Base-by-base conservation (phyloP, 306 rosid species). In the Erythrophleum fordii region DNA sequence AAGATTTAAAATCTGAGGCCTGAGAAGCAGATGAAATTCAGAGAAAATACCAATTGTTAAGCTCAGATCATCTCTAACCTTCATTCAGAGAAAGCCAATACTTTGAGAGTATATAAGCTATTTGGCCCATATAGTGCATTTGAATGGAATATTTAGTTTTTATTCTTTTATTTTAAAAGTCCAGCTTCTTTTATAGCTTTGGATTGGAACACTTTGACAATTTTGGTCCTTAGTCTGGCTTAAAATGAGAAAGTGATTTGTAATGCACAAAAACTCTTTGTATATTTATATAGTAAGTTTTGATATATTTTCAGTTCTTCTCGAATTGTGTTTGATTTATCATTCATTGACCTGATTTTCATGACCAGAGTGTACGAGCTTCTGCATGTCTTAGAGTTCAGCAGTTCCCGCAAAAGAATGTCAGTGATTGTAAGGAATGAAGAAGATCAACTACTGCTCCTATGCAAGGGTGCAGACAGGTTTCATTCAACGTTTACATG, bases 381-480 rank as follows among this genome's bases (percentile, higher is more conserved):
- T 83, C 91, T 92, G 82, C 92, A 91, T 18, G 85, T 92, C 88
- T 80, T 94, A 49, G 97, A 92, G 88, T 94, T 94, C 88, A 92
- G 91, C 77, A 94, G 97, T 81, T 81, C 92, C 51, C 97, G 98
- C 85, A 94, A 92, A 86, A 83, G 98, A 86, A 94, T 94, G 98
- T 94, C 98, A 17, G 98, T 94, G 83, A 91, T 94, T 69, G 92
- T 94, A 42, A 91, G 91, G 87, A 85, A 82, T 78, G 85, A 61
- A 39, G 94, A 94, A 78, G 82, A 86, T 73, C 88, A 85, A 61
- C 66, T 89, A 22, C 81, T 94, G 73, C 97, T 92, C 83, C 85
- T 94, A 74, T 84, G 92, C 93, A 94, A 94, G 89, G 98, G 98
- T 73, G 98, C 97, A 20, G 98, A 94, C 91, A 94, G 97, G 98